Evolutionary conservation across 345 rosid species (phyloP), one percentile per base, ranked within the genome.

Genomic region (Eucalyptus fibrosa): DNA sequence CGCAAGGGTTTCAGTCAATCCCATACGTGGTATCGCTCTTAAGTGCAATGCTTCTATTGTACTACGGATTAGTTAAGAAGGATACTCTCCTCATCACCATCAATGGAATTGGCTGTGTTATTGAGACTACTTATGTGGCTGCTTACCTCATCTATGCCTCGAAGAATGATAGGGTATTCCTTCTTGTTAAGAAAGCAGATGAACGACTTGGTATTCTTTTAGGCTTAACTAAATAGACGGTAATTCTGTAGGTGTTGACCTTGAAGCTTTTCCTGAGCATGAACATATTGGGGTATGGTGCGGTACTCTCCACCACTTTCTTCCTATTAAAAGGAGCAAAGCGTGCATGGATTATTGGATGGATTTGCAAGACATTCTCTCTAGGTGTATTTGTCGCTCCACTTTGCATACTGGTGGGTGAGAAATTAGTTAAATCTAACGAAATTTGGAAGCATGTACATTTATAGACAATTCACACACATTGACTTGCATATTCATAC

Each of bases 41-140:
- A 86, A 97, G 98, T 90, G 97, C 98, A 3, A 97, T 92, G 97
- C 94, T 96, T 37, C 92, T 97, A 93, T 88, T 97, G 37, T 97
- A 95, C 93, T 97, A 97, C 24, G 98, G 98, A 8, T 17, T 86
- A 50, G 67, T 94, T n/a, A 91, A 94, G 56, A 88, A 89, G 34
- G 91, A 89, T 16, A 85, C 90, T 62, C 94, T 95, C 65, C 95
- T 97, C 88, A 91, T 95, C 89, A 93, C 94, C 87, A 94, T 97
- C 92, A 97, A 97, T 89, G 90, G 91, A 9, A 83, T 94, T 88
- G 92, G 94, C 18, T 89, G 89, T 69, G 83, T 93, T 67, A 62
- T 96, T 15, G 94, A 96, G 87, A 91, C 89, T 14, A 42, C 92
- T 86, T 97, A 97, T 90, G 91, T 96, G 86, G 56, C 90, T 16